phyloP scores from a whole-genome alignment of 306 rosid genomes.

The Begonia loranthoides region DNA sequence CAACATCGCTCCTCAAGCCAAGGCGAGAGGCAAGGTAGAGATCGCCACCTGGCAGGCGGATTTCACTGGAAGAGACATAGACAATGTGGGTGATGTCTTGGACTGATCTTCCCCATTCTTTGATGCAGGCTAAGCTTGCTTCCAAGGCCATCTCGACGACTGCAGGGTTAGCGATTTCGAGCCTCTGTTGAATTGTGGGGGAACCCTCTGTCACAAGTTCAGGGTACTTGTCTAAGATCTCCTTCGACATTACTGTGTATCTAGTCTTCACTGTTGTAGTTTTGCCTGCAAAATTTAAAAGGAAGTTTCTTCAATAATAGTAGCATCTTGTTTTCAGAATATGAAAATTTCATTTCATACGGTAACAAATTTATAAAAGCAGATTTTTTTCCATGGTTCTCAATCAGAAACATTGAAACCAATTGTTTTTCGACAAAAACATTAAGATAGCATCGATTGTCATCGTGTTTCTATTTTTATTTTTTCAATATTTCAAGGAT shows the following conservation, averaged over 20 bases:
- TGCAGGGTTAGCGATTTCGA: conserved; percentile 78
- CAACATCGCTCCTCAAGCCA: conserved; percentile 46
- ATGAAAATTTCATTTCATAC: too few species aligned
- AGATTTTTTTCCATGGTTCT: too few species aligned
- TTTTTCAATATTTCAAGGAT: too few species aligned
- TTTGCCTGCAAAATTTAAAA: conserved; percentile 34
- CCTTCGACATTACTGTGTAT: conserved; percentile 97
- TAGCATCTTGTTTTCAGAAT: too few species aligned
- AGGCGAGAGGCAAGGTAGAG: conserved; percentile 69
- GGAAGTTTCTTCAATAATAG: too few species aligned
- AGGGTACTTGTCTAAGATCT: conserved; percentile 75
- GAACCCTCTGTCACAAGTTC: conserved; percentile 77
- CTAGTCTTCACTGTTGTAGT: conserved; percentile 95
- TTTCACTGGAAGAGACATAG: conserved; percentile 81
- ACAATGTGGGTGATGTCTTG: conserved; percentile 77
- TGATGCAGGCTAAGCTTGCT: conserved; percentile 72
- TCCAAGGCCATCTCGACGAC: conserved; percentile 79
- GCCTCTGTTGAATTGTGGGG: conserved; percentile 69
- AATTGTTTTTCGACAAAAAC: too few species aligned
- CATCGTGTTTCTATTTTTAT: too few species aligned
- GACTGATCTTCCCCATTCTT: conserved; percentile 76
- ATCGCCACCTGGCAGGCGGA: conserved; percentile 85
- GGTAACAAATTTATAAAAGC: too few species aligned
- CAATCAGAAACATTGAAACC: too few species aligned
- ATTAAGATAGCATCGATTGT: too few species aligned